A percentile compares a stretch with the other conserved stretches of the same genome.
These are phyloP conservation scores for Tylopilus plumbeoviolaceoides DNA, from an alignment of 768 basidiomycete genomes.

Conservation along the genomic window DNA sequence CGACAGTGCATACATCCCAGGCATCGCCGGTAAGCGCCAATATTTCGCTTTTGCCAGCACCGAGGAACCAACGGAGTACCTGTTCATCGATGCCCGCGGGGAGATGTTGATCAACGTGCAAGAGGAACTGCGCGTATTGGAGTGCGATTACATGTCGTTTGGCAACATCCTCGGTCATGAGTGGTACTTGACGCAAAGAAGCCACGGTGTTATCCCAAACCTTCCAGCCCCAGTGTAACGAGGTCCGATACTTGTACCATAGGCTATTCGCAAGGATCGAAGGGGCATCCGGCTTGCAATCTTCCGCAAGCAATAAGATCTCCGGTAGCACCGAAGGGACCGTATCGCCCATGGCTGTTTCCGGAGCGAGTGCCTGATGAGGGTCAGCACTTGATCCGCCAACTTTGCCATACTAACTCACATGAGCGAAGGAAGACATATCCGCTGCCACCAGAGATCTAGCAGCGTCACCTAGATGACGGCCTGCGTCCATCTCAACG, in stretches of 20 bases:
- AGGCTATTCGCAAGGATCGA: slow-evolving; percentile 69
- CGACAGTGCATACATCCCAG: slow-evolving; percentile 63
- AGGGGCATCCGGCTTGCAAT: slow-evolving; percentile 56
- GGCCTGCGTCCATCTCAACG: slow-evolving; percentile 59
- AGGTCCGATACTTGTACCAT: slow-evolving; percentile 79
- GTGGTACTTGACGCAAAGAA: slow-evolving; percentile 64
- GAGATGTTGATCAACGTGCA: slow-evolving; percentile 74
- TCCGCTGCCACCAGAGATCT: slow-evolving; percentile 55
- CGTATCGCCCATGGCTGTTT: slow-evolving; percentile 28
- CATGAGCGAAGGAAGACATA: slow-evolving; percentile 57
- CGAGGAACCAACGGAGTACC: slow-evolving; percentile 68
- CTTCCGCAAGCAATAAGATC: slow-evolving; percentile 60
- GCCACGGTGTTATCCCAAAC: slow-evolving; percentile 83
- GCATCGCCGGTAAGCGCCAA: slow-evolving; percentile 53
- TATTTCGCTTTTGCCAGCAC: slow-evolving; percentile 62
- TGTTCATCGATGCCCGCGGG: slow-evolving; percentile 67
- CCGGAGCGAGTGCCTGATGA: slow-evolving; percentile 40
- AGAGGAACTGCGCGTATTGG: slow-evolving; percentile 66
- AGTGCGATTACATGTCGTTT: slow-evolving; percentile 52
- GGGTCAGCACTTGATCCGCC: background rate
- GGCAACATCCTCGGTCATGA: slow-evolving; percentile 45
- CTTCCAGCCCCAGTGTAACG: slow-evolving; percentile 73
- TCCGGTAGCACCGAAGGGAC: slow-evolving; percentile 50
- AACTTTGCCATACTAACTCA: slow-evolving; percentile 28
- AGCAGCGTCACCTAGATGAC: slow-evolving; percentile 49